These are phyloP conservation scores for Sequoiadendron giganteum DNA, from an alignment of 75 land plant species.

Conservation along the genomic window DNA sequence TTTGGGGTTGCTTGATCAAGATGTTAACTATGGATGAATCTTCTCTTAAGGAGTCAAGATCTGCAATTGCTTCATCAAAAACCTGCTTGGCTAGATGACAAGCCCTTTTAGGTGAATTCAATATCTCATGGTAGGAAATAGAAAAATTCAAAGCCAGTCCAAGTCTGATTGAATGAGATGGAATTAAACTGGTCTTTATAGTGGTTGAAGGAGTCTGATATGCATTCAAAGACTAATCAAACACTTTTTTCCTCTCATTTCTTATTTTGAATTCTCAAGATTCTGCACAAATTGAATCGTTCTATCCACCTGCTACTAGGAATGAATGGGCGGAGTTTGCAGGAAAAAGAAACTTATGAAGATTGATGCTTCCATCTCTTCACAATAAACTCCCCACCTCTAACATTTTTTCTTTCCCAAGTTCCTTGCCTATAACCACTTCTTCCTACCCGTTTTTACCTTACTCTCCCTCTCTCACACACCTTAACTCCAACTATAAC, in stretches of 20 bases:
- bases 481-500: no score
- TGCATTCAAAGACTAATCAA: conserved; percentile 52
- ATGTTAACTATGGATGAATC: conserved; percentile 60
- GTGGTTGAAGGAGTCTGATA: conserved; percentile 45
- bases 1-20: conserved; percentile 43
- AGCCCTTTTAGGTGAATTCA: conserved; percentile 61
- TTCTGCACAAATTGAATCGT: no score
- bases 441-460: no score
- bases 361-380: no score
- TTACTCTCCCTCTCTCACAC: no score
- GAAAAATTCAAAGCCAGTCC: conserved; percentile 54
- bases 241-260: conserved; percentile 63
- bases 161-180: conserved; percentile 49
- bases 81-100: conserved; percentile 50
- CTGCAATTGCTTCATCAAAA: conserved; percentile 59
- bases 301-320: no score
- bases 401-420: no score
- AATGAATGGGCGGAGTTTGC: no score
- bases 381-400: no score
- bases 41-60: conserved; percentile 50
- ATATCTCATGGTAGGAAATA: conserved; percentile 53
- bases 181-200: conserved; percentile 38
- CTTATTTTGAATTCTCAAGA: conserved; percentile 48
- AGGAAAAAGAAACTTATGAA: no score
- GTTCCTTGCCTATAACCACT: no score